A percentile compares a stretch with the other conserved stretches of the same genome.
These are phyloP conservation scores for Colletotrichum sp. DNA, from an alignment of 2,329 filamentous ascomycete genomes.

Conservation along the genomic window DNA sequence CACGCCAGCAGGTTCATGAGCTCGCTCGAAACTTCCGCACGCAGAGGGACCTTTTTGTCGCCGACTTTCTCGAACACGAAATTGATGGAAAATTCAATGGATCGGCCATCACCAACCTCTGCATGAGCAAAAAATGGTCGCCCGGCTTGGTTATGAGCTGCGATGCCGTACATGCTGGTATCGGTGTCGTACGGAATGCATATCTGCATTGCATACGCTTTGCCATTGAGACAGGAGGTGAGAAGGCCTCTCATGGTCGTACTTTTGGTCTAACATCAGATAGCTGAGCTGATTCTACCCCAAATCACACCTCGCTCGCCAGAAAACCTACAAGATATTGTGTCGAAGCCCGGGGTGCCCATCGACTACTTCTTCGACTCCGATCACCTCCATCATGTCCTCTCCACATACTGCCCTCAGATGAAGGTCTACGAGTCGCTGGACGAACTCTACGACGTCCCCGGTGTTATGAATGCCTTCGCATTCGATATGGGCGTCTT, in stretches of 20 bases:
- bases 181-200: constrained; percentile 50
- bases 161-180: constrained; percentile 44
- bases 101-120: constrained; percentile 33
- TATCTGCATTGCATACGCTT: constrained; percentile 49
- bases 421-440: constrained; percentile 38
- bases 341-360: constrained; percentile 24
- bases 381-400: constrained; percentile 31
- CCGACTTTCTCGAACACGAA: constrained; percentile 36
- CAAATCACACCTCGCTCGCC: constrained; percentile 36
- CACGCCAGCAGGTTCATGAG: constrained; percentile 25
- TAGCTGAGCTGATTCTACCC: constrained; percentile 43
- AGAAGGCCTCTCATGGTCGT: constrained; percentile 6
- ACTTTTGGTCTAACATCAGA: background rate
- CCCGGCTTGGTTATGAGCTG: constrained; percentile 47
- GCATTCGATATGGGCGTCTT: constrained; percentile 28
- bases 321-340: constrained; percentile 29
- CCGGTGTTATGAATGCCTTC: constrained; percentile 28
- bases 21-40: constrained; percentile 33
- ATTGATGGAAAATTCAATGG: constrained; percentile 37
- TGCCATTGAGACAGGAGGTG: constrained; percentile 52
- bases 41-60: constrained; percentile 36
- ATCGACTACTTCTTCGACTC: constrained; percentile 40
- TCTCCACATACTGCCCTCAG: constrained; percentile 38
- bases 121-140: constrained; percentile 42
- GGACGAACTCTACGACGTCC: constrained; percentile 37